Base-by-base conservation (phyloP, 805 yeast species). In the Ogataea allantospora region DNA sequence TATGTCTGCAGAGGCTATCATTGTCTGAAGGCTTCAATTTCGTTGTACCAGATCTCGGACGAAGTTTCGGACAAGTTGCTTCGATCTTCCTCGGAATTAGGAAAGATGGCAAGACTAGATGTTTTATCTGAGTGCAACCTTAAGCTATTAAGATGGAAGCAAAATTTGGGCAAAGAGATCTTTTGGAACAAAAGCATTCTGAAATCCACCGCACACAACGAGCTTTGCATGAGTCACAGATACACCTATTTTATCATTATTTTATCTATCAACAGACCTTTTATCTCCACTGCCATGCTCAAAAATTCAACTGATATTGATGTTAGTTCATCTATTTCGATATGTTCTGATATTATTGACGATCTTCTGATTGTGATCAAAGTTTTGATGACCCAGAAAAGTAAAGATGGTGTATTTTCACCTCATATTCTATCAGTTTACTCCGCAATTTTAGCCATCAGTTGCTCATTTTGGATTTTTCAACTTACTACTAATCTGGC, bases 191-290 rank as follows among this genome's bases (percentile, higher is more conserved):
- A 67, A 28, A 54, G 57, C 3, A 55, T 61, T n/a, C 57, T 77
- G 26, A 55, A 55, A 33, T 57, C 57, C 33, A 61, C 68, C 11
- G 76, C 75, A 8, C 71, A 72, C 35, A 77, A 77, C 46, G 82
- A 81, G 2, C 71, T 78, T 0, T 63, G 70, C 17, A 63, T 75
- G 12, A 65, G 76, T 38, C 72, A 75, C 33, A 63, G 79, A 53
- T 75, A 73, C 51, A 75, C 74, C 48, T 77, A 75, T 54, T 77
- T 76, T 50, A 74, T 77, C 29, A 67, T 76, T 4, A 56, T 73
- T 10, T 58, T 77, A 16, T 76, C 80, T 33, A 68, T 77, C 40
- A 77, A 77, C 52, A 64, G 78, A 28, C 81, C 82, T 3, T 76
- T 76, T 7, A 53, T 69, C 10, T 37, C 42, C 7, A 27, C 41